Percentiles rank a stretch among this genome's conserved stretches.
Evolutionary conservation across 208 protist species (phyloP).

Genomic region (Trypanosoma theileri): DNA sequence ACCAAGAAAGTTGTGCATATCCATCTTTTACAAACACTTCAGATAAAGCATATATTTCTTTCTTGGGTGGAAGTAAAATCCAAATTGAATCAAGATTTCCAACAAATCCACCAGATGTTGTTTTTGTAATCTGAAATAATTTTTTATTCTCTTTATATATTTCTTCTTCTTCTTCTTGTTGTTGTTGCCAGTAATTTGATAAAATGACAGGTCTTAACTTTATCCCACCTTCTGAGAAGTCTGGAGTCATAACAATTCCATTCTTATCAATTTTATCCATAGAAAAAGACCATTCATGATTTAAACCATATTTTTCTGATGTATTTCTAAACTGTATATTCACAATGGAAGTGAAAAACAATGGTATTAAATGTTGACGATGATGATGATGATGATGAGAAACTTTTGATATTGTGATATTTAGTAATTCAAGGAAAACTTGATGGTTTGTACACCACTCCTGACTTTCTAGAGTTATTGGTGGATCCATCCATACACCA

Average conservation of each 20-base stretch:
- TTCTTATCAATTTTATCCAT: slow-evolving; percentile 23
- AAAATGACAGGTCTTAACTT: slow-evolving; percentile 16
- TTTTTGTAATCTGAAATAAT: slow-evolving; percentile 7
- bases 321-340: slow-evolving; percentile 5
- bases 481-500: not conserved
- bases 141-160: not conserved
- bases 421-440: slow-evolving; percentile 14
- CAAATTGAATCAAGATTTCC: slow-evolving; percentile 22
- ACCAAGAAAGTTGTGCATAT: slow-evolving; percentile 9
- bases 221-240: not conserved
- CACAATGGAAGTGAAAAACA: slow-evolving; percentile 25
- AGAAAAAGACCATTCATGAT: slow-evolving; percentile 16
- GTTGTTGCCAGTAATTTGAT: slow-evolving; percentile 1
- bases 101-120: not conserved
- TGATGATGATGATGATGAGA: not conserved
- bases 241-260: slow-evolving; percentile 12
- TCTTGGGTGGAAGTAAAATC: slow-evolving; percentile 34
- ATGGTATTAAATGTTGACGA: not conserved
- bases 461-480: slow-evolving; percentile 1
- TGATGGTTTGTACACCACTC: slow-evolving; percentile 11
- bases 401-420: slow-evolving; percentile 12
- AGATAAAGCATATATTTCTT: slow-evolving; percentile 25
- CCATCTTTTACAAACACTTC: slow-evolving; percentile 6
- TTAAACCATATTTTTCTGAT: not conserved
- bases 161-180: not conserved